Evolutionary conservation across 2,329 filamentous ascomycete genomes (phyloP).

Genomic region (Calycina herbarum): DNA sequence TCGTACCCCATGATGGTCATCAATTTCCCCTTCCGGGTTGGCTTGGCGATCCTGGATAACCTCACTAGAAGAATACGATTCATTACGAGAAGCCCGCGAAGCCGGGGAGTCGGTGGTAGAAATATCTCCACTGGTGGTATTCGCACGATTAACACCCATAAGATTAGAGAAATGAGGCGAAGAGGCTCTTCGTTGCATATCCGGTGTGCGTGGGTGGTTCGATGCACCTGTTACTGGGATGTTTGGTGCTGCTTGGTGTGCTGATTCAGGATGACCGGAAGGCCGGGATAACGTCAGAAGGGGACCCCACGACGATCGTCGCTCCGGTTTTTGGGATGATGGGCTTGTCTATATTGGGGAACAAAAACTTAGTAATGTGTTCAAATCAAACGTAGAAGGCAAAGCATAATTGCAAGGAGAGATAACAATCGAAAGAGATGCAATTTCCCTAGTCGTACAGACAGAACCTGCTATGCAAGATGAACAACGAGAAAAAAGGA

Average conservation of each 20-base stretch:
- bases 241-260: conserved; percentile 25
- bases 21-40: conserved; percentile 20
- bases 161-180: conserved; percentile 11
- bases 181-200: conserved; percentile 10
- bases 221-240: conserved; percentile 15
- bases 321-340: conserved; percentile 41
- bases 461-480: conserved; percentile 38
- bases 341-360: conserved; percentile 39
- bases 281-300: conserved; percentile 40
- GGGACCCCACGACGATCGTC: conserved; percentile 48
- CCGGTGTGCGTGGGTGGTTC: conserved; percentile 16
- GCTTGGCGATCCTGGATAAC: conserved; percentile 17
- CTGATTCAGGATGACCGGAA: conserved; percentile 32
- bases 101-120: conserved; percentile 9
- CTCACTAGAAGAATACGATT: conserved; percentile 9
- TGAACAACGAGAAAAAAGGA: conserved; percentile 6
- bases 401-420: conserved; percentile 31
- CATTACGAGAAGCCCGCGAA: conserved; percentile 7
- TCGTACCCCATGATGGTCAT: conserved; percentile 19
- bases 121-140: conserved; percentile 21
- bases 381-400: conserved; percentile 29
- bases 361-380: conserved; percentile 34
- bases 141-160: conserved; percentile 11
- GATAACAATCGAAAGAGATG: conserved; percentile 32
- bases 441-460: conserved; percentile 38